Base-by-base conservation (phyloP, 495 filamentous ascomycete species). In the Hyaloscypha hepaticicola region DNA sequence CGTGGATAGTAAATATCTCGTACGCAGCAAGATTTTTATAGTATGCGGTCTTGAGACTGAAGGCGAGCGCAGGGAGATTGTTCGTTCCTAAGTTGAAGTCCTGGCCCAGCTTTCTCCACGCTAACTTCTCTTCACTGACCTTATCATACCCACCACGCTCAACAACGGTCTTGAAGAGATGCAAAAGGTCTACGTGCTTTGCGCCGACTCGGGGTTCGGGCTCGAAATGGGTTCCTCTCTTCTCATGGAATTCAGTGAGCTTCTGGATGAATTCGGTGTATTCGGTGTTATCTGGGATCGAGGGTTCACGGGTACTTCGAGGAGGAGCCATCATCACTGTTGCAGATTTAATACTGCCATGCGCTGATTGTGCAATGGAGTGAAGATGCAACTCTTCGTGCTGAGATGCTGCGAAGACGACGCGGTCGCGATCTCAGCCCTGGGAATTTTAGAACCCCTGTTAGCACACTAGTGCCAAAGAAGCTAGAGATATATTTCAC, bases 1-100 rank as follows among this genome's bases (percentile, higher is more conserved):
- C 81, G 74, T 90, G 86, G 31, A 88, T 70, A n/a, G 79, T 84
- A 38, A 83, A 79, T 56, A 95, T 91, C 75, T 93, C 91, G 75
- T 90, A 95, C 3, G 91, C 90, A 16, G 88, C 88, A 33, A 95
- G 83, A 67, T 93, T 87, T 68, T 89, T 89, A 79, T 93, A 94
- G 76, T 92, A 95, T 53, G 87, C 83, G 26, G 87, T 89, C 77
- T 95, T 95, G 55, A 94, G 74, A 25, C 84, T 80, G 73, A 92
- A 94, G 3, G 89, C 90, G 61, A 88, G 82, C 1, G 90, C 87
- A 22, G 90, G 85, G 19, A 87, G 80, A 64, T 89, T 89, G 60
- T 83, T 81, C 27, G 80, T 80, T 49, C 82, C 83, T 19, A 84
- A 73, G 29, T 86, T 82, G 63, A 93, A 84, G 51, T 88, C 85